phyloP scores from a whole-genome alignment of 1,139 yeast species.

The Kodamaea derodonti region DNA sequence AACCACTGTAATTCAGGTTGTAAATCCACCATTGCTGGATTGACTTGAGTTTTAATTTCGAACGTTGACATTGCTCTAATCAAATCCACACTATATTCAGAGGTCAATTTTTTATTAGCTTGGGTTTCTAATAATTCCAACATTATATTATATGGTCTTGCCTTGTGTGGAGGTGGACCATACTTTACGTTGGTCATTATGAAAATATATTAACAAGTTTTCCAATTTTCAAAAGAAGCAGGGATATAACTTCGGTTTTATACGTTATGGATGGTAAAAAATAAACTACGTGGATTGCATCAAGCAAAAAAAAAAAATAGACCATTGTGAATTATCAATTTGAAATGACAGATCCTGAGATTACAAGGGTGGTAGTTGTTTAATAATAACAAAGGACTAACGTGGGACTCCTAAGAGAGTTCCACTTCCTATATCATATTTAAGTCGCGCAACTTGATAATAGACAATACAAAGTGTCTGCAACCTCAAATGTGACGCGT shows the following conservation, averaged over 20 bases:
- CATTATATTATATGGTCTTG: constrained; percentile 37
- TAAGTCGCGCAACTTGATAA: too few species aligned
- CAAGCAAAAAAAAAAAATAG: not conserved
- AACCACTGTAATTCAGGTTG: constrained; percentile 94
- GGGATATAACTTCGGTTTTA: constrained; percentile 3
- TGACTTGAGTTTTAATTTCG: constrained; percentile 37
- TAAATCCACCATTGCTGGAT: constrained; percentile 72
- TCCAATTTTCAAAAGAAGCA: not conserved
- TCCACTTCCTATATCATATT: too few species aligned
- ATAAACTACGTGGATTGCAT: not conserved
- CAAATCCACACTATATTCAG: constrained; percentile 39
- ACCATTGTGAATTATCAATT: not conserved
- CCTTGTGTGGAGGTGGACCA: constrained; percentile 45
- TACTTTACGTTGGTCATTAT: constrained; percentile 14
- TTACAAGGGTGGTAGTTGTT: too few species aligned
- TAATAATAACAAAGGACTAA: too few species aligned
- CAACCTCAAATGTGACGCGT: not conserved
- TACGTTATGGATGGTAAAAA: not conserved
- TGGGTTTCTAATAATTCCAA: constrained; percentile 47
- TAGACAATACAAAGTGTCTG: too few species aligned
- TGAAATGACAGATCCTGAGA: not conserved
- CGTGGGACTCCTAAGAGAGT: too few species aligned
- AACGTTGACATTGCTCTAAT: constrained; percentile 25
- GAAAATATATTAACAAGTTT: not conserved
- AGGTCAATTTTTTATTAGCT: constrained; percentile 37